phyloP scores from a whole-genome alignment of 2,329 filamentous ascomycete species.

The Arthrinium phaeospermum region DNA sequence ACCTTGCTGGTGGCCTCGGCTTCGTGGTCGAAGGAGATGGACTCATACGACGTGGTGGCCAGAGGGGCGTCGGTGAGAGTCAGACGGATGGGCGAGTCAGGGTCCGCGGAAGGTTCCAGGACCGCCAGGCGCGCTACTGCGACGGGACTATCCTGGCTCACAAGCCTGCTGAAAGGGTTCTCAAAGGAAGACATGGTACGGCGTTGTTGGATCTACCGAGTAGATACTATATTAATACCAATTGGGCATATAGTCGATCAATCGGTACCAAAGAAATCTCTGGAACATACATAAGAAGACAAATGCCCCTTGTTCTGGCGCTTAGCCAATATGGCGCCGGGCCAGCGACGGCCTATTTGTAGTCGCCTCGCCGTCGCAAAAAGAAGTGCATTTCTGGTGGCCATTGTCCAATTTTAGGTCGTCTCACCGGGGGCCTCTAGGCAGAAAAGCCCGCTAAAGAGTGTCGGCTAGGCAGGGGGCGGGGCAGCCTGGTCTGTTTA shows the following conservation, averaged over 20 bases:
- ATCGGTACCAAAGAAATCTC: background rate
- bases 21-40: constrained; percentile 32
- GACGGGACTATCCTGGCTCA: background rate
- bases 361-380: background rate
- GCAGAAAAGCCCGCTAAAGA: background rate
- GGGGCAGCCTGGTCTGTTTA: background rate
- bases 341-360: background rate
- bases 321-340: background rate
- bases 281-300: background rate
- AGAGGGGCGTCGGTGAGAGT: constrained; percentile 27
- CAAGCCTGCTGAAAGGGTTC: background rate
- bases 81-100: constrained; percentile 29
- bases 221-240: background rate
- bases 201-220: background rate
- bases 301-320: background rate
- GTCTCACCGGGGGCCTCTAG: background rate
- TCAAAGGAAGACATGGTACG: background rate
- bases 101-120: constrained; percentile 25
- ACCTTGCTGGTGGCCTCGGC: constrained; percentile 19
- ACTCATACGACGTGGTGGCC: constrained; percentile 31
- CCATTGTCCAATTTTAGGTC: background rate
- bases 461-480: background rate
- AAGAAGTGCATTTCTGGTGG: background rate
- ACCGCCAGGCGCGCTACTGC: constrained; percentile 25
- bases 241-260: background rate